Base-by-base conservation (phyloP, 352 stramenopile species). In the Phytophthora vignae region DNA sequence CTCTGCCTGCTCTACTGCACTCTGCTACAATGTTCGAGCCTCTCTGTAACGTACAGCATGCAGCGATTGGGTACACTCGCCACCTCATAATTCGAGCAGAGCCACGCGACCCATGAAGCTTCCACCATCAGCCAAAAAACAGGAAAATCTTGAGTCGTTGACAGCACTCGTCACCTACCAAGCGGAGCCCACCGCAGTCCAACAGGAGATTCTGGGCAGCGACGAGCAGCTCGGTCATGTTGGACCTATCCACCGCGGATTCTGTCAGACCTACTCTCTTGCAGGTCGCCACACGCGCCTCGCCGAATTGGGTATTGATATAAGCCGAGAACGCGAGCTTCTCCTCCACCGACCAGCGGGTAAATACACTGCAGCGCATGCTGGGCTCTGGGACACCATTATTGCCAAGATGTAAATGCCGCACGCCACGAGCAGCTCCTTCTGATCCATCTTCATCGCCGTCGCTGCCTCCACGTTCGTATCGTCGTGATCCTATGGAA, bases 141-240 rank as follows among this genome's bases (percentile, higher is more conserved):
- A 95, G 58, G 68, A 90, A 92, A 55, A 93, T 92, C 72, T 90
- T 90, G 21, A 95, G 76, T 5, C 87, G 84, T 19, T 88, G 76
- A 52, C 72, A 67, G 57, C 78, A 79, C 48, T 90, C 83, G 53
- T 93, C 80, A 52, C 84, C 67, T 7, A 78, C 74, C 10, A 87
- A 72, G 57, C 78, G 77, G 25, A 90, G 60, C 38, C 65, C 77
- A 50, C 69, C 65, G 49, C 68, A 81, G 71, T 95, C 85, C 11
- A 92, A 64, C 27, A 88, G 75, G 53, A 95, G 67, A 61, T 95
- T 95, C 69, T 92, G 81, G 31, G 84, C 76, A 25, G 83, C 84
- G 19, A 89, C 36, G 7, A 84, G 57, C 14, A 87, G 60, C 64
- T 92, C 81, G n/a, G 75, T 78, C 50, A 74, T 76, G 22, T 74